Percentiles rank a stretch among this genome's conserved stretches.
Evolutionary conservation across 1,139 yeast genomes (phyloP).

Genomic region (Suhomyces terraborum): DNA sequence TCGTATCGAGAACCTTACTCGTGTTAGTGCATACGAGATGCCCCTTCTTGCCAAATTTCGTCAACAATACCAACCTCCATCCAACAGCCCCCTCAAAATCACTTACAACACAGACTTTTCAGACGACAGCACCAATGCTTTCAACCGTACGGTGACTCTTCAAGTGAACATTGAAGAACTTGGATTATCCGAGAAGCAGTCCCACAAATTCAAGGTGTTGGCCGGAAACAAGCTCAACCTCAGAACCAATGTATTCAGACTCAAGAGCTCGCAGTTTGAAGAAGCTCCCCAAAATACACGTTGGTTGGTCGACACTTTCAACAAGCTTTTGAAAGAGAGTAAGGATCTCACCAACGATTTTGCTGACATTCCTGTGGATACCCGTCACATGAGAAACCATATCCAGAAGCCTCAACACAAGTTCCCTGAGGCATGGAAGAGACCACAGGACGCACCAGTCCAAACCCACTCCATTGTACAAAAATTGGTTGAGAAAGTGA

Average conservation of each 20-base stretch:
- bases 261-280: constrained; percentile 63
- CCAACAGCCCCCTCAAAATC: constrained; percentile 61
- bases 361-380: constrained; percentile 79
- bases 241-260: constrained; percentile 56
- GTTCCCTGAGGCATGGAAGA: constrained; percentile 86
- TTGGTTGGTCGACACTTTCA: constrained; percentile 64
- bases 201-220: constrained; percentile 75
- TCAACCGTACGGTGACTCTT: constrained; percentile 69
- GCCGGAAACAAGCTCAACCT: constrained; percentile 79
- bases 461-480: constrained; percentile 34
- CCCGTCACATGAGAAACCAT: constrained; percentile 60
- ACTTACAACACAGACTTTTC: constrained; percentile 75
- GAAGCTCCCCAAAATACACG: constrained; percentile 88
- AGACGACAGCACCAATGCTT: constrained; percentile 62
- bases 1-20: constrained; percentile 53
- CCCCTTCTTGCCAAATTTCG: constrained; percentile 80
- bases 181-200: constrained; percentile 50
- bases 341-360: constrained; percentile 63
- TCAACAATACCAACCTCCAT: constrained; percentile 50
- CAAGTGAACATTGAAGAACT: constrained; percentile 57
- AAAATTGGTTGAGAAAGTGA: constrained; percentile 38
- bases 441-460: constrained; percentile 68
- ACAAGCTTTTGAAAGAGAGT: constrained; percentile 63
- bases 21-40: constrained; percentile 89
- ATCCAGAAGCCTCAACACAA: constrained; percentile 37